phyloP scores from a whole-genome alignment of 1,284 basidiomycete species.

The Sutorius eximius region DNA sequence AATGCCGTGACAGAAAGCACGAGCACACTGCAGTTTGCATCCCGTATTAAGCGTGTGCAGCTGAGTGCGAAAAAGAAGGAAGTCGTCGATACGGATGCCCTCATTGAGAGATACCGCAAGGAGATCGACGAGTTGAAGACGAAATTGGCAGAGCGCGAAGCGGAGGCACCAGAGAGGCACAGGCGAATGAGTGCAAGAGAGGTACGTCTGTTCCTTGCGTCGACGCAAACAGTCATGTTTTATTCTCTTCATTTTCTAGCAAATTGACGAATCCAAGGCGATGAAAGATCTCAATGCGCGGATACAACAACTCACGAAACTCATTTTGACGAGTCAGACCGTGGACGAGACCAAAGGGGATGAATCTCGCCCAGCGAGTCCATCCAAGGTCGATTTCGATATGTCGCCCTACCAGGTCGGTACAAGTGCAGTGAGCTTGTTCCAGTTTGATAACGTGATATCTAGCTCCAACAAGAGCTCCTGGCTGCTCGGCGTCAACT shows the following conservation, averaged over 20 bases:
- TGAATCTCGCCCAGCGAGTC: slow-evolving; percentile 74
- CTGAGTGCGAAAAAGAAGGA: slow-evolving; percentile 92
- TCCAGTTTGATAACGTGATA: not conserved
- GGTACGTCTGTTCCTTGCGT: slow-evolving; percentile 38
- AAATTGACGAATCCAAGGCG: slow-evolving; percentile 76
- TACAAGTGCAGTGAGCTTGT: not conserved
- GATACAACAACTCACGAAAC: slow-evolving; percentile 81
- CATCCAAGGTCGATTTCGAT: slow-evolving; percentile 83
- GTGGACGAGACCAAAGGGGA: slow-evolving; percentile 68
- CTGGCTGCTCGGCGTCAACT: slow-evolving; percentile 72
- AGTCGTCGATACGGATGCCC: slow-evolving; percentile 87
- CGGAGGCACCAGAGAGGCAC: slow-evolving; percentile 49
- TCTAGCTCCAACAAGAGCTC: slow-evolving; percentile 83
- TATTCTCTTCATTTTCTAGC: slow-evolving; percentile 38
- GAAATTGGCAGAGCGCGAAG: slow-evolving; percentile 68
- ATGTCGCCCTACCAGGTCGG: slow-evolving; percentile 77
- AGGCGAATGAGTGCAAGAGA: slow-evolving; percentile 69
- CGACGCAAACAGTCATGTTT: not conserved
- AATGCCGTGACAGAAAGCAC: slow-evolving; percentile 77
- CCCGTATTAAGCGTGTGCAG: slow-evolving; percentile 81
- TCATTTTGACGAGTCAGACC: slow-evolving; percentile 83
- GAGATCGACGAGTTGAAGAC: slow-evolving; percentile 85
- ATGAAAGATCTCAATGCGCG: slow-evolving; percentile 80
- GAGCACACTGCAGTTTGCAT: slow-evolving; percentile 87
- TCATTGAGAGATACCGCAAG: slow-evolving; percentile 87